These are phyloP conservation scores for Lasiosphaeria ovina DNA, from an alignment of 495 filamentous ascomycete genomes.

Conservation along the genomic window DNA sequence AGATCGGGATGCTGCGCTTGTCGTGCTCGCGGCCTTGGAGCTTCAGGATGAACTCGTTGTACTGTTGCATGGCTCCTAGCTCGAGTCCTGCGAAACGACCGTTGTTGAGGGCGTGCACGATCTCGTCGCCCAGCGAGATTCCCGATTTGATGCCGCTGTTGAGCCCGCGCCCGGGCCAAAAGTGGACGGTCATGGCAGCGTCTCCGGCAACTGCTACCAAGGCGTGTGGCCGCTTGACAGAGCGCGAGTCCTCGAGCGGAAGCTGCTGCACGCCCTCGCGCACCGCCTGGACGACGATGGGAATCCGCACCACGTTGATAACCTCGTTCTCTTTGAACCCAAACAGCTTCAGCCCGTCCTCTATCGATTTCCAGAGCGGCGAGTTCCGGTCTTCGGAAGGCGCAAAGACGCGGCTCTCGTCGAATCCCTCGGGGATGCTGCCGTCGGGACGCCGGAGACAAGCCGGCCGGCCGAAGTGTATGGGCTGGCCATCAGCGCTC, in stretches of 20 bases:
- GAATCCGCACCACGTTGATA: slow-evolving; percentile 41
- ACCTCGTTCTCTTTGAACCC: slow-evolving; percentile 41
- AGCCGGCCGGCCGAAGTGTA: slow-evolving; percentile 36
- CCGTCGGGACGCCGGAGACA: slow-evolving; percentile 31
- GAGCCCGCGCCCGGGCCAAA: slow-evolving; percentile 35
- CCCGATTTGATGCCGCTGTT: slow-evolving; percentile 39
- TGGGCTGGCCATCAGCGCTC: slow-evolving; percentile 32
- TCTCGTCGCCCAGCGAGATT: slow-evolving; percentile 33
- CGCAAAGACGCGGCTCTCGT: slow-evolving; percentile 31
- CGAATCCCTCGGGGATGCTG: slow-evolving; percentile 32
- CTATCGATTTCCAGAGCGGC: slow-evolving; percentile 35
- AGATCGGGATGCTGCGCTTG: slow-evolving; percentile 39
- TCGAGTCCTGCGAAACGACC: slow-evolving; percentile 31
- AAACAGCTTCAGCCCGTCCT: slow-evolving; percentile 40
- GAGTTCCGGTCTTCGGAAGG: slow-evolving; percentile 33
- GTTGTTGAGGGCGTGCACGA: slow-evolving; percentile 31
- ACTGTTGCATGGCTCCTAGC: slow-evolving; percentile 32
- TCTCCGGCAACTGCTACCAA: slow-evolving; percentile 34
- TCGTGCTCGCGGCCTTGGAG: slow-evolving; percentile 37
- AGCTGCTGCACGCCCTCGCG: slow-evolving; percentile 36
- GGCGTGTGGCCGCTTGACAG: slow-evolving; percentile 32
- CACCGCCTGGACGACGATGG: slow-evolving; percentile 41
- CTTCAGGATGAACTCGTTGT: slow-evolving; percentile 39
- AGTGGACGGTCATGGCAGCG: slow-evolving; percentile 37
- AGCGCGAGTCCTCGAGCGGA: slow-evolving; percentile 28